A percentile compares a stretch with the other conserved stretches of the same genome.
Conservation (phyloP, 108 stramenopile genomes). For the Cafeteria roenbergensis region DNA sequence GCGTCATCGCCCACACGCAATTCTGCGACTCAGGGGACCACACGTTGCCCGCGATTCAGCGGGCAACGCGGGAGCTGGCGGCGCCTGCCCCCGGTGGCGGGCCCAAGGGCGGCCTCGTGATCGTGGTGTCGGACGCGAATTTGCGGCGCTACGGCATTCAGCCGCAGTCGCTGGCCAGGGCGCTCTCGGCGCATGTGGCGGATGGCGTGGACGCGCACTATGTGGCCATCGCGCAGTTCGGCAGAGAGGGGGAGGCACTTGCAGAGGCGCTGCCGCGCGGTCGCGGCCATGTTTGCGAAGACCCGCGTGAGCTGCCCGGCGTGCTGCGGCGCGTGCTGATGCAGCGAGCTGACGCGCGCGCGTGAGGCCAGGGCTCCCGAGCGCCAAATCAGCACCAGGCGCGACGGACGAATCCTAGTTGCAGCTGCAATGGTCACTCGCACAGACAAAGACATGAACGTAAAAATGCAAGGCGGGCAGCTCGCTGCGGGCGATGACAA, state of each 20-base stretch:
- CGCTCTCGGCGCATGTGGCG: not conserved
- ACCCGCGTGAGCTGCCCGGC: conserved; percentile 11
- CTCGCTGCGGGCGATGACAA: no score
- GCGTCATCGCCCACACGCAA: conserved; percentile 75
- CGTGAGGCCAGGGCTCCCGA: no score
- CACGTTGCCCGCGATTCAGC: conserved; percentile 63
- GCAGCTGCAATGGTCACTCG: no score
- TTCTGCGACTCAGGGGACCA: conserved; percentile 62
- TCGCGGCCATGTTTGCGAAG: conserved; percentile 17
- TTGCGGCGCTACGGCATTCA: conserved; percentile 62
- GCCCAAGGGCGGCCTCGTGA: conserved; percentile 38
- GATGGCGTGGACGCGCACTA: conserved; percentile 12
- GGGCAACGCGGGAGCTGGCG: conserved; percentile 39
- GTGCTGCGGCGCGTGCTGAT: conserved; percentile 17
- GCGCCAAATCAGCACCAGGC: no score
- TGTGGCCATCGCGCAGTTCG: conserved; percentile 17
- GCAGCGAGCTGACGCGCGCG: no score
- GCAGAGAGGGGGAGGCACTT: conserved; percentile 17
- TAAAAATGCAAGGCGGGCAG: no score
- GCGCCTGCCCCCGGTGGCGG: conserved; percentile 25
- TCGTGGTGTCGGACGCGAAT: conserved; percentile 70
- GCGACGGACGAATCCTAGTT: no score
- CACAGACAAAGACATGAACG: no score
- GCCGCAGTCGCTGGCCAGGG: conserved; percentile 19
- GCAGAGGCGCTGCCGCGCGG: conserved; percentile 18